These are phyloP conservation scores for Candida methanosorbosa DNA, from an alignment of 805 yeast species.

Conservation along the genomic window DNA sequence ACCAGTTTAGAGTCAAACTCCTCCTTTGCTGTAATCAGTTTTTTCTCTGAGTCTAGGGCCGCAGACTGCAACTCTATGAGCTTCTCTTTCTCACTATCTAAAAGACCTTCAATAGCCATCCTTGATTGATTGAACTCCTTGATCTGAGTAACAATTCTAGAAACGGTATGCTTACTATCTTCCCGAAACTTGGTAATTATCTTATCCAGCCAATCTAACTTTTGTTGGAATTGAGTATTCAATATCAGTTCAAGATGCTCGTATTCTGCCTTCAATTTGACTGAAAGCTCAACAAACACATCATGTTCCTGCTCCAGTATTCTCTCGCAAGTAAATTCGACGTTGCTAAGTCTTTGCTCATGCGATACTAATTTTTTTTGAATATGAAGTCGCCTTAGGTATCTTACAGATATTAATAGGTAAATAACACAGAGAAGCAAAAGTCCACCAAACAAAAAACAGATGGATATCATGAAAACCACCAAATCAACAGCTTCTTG, in stretches of 20 bases:
- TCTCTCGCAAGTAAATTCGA: slow-evolving; percentile 9
- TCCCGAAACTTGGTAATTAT: too few relatives aligned
- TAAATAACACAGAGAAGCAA: not conserved
- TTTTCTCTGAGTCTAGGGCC: too few relatives aligned
- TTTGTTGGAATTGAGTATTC: too few relatives aligned
- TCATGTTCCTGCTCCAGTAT: slow-evolving; percentile 12
- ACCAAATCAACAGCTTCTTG: not conserved
- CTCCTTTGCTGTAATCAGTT: slow-evolving; percentile 1
- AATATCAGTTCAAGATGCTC: too few relatives aligned
- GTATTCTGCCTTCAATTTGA: too few relatives aligned
- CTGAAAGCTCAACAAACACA: slow-evolving; percentile 5
- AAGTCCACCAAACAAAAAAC: not conserved
- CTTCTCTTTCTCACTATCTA: too few relatives aligned
- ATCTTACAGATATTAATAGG: not conserved
- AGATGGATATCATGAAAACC: not conserved
- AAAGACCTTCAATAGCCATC: too few relatives aligned
- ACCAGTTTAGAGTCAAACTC: slow-evolving; percentile 1
- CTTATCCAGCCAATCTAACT: too few relatives aligned
- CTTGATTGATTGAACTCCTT: too few relatives aligned
- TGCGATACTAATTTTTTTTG: slow-evolving; percentile 1
- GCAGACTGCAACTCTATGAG: too few relatives aligned
- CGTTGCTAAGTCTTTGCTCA: slow-evolving; percentile 6
- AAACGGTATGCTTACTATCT: too few relatives aligned
- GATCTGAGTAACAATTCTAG: too few relatives aligned
- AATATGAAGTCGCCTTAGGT: not conserved